Evolutionary conservation across 2,329 filamentous ascomycete species (phyloP).

Genomic region (Paracamarosporium sp.): DNA sequence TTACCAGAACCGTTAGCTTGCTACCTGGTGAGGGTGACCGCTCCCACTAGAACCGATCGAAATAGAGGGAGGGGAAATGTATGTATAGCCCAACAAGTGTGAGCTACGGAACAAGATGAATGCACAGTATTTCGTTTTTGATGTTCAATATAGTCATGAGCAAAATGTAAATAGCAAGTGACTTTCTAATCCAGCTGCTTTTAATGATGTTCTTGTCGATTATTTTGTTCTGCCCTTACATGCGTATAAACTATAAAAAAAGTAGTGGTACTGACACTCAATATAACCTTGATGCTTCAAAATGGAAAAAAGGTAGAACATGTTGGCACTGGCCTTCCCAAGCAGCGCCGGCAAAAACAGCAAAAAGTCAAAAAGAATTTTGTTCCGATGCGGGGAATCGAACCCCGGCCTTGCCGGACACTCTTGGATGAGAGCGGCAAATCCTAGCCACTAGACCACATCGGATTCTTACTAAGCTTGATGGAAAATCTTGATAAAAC

Average conservation of each 20-base stretch:
- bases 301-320: too few species aligned
- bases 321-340: background rate
- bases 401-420: slow-evolving; percentile 6
- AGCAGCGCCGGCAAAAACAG: too few species aligned
- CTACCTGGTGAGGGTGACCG: background rate
- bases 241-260: too few species aligned
- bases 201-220: too few species aligned
- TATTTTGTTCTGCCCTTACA: too few species aligned
- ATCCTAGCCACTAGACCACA: slow-evolving; percentile 8
- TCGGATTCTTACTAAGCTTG: slow-evolving; percentile 3
- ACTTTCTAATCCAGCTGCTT: too few species aligned
- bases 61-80: background rate
- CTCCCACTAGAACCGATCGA: background rate
- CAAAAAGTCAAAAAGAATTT: background rate
- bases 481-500: background rate
- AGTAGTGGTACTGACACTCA: too few species aligned
- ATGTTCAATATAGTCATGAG: too few species aligned
- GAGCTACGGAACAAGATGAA: background rate
- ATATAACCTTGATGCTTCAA: too few species aligned
- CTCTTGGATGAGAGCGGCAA: background rate
- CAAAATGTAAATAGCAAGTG: too few species aligned
- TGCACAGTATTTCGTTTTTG: too few species aligned
- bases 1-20: slow-evolving; percentile 28
- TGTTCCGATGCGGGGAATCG: slow-evolving; percentile 6
- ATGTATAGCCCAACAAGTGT: background rate